Conservation (phyloP, 2,329 filamentous ascomycete genomes). For the Meredithiella fracta region DNA sequence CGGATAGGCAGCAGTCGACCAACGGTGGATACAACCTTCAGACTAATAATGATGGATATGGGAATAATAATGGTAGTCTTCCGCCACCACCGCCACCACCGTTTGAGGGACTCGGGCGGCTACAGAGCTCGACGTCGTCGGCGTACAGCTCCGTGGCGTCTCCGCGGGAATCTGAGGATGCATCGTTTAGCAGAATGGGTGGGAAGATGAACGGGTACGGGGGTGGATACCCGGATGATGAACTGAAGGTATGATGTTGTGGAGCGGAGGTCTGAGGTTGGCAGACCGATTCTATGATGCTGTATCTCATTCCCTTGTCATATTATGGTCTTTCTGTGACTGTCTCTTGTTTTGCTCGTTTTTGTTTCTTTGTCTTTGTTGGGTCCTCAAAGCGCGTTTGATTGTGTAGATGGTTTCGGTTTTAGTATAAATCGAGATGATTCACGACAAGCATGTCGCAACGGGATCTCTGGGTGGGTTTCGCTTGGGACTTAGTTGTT, state of each 20-base stretch:
- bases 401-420: neutral
- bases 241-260: slow-evolving; percentile 13
- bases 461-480: neutral
- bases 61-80: slow-evolving; percentile 18
- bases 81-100: slow-evolving; percentile 36
- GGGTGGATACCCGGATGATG: slow-evolving; percentile 11
- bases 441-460: slow-evolving; percentile 7
- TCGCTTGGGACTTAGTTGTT: neutral
- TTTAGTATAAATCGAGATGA: neutral
- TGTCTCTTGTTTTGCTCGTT: no score
- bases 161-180: slow-evolving; percentile 39
- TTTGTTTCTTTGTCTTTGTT: neutral
- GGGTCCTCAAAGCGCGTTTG: slow-evolving; percentile 1
- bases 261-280: neutral
- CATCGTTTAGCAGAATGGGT: slow-evolving; percentile 14
- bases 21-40: slow-evolving; percentile 10
- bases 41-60: slow-evolving; percentile 5
- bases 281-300: neutral
- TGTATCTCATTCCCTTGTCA: no score
- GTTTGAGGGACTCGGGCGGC: slow-evolving; percentile 41
- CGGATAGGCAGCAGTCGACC: slow-evolving; percentile 23
- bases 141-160: slow-evolving; percentile 60
- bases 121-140: slow-evolving; percentile 51
- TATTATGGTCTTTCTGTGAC: no score
- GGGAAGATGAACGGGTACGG: slow-evolving; percentile 11